phyloP scores from a whole-genome alignment of 345 rosid genomes.

The Ailanthus altissimus region DNA sequence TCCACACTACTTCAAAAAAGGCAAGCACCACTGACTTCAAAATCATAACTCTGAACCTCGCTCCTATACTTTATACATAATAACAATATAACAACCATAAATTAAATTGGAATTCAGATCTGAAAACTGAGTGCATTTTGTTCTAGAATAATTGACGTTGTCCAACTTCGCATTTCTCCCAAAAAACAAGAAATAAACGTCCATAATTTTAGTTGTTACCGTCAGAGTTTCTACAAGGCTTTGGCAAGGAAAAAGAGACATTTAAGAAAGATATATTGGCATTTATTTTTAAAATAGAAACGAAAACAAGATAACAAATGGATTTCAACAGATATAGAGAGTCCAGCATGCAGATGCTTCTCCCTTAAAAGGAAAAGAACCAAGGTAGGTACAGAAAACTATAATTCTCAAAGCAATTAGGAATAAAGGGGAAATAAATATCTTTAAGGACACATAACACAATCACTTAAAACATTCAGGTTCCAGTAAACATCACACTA shows the following conservation, averaged over 20 bases:
- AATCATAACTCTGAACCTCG: neutral
- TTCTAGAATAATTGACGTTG: slow-evolving; percentile 8
- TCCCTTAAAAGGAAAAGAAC: neutral
- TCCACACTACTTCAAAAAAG: neutral
- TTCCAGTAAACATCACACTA: neutral
- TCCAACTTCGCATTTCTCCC: slow-evolving; percentile 7
- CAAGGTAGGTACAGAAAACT: neutral
- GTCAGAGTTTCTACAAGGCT: neutral
- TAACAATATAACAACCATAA: neutral
- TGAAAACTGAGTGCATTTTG: neutral
- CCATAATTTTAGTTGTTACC: neutral
- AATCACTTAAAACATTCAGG: slow-evolving; percentile 1
- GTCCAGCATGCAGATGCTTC: neutral
- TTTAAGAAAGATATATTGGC: neutral
- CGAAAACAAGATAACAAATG: neutral
- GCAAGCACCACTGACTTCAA: slow-evolving; percentile 1
- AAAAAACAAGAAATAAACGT: neutral
- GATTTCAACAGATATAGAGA: neutral
- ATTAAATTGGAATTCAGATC: neutral
- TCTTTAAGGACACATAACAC: neutral
- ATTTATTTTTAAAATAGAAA: neutral
- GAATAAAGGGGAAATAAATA: neutral
- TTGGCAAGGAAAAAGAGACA: neutral
- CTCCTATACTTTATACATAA: neutral
- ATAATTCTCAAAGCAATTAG: neutral